Conservation (phyloP, 2,329 filamentous ascomycete species). For the Paraphoma chrysanthemicola region DNA sequence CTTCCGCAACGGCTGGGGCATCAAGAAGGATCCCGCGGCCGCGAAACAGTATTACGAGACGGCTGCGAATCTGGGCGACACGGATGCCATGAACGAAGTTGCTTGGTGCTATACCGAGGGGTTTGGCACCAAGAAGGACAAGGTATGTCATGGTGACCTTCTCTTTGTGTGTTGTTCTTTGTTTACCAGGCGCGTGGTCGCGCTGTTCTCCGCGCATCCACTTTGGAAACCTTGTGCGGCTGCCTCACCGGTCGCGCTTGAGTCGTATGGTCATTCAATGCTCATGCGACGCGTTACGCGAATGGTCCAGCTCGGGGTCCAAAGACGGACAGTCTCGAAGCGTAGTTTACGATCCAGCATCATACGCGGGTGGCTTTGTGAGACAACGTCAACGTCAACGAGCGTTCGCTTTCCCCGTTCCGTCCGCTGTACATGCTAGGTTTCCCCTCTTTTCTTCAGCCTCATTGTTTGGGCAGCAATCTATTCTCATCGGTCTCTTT, state of each 20-base stretch:
- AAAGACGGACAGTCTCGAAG: slow-evolving; percentile 3
- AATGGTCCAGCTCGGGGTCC: slow-evolving; percentile 31
- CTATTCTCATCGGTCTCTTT: slow-evolving; percentile 35
- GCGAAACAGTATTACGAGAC: slow-evolving; percentile 95
- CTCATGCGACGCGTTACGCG: slow-evolving; percentile 22
- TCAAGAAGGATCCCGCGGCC: slow-evolving; percentile 82
- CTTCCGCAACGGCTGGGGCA: slow-evolving; percentile 95
- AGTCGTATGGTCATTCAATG: slow-evolving; percentile 10
- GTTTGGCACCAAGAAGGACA: slow-evolving; percentile 98
- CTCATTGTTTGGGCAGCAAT: slow-evolving; percentile 52
- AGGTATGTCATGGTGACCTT: slow-evolving; percentile 76
- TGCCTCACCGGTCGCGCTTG: slow-evolving; percentile 34
- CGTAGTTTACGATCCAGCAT: slow-evolving; percentile 22
- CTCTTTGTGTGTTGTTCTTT: neutral
- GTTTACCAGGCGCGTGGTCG: neutral
- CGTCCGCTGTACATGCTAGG: too few species aligned
- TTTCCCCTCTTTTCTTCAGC: slow-evolving; percentile 25
- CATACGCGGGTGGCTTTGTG: slow-evolving; percentile 31
- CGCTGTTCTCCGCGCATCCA: slow-evolving; percentile 1
- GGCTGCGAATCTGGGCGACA: slow-evolving; percentile 93
- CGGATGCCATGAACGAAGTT: slow-evolving; percentile 96
- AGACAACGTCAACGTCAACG: slow-evolving; percentile 24
- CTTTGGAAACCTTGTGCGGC: slow-evolving; percentile 8
- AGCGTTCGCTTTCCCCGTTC: neutral
- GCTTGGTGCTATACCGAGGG: slow-evolving; percentile 96